Base-by-base conservation (phyloP, 768 basidiomycete species). In the Agrocybe pediades region DNA sequence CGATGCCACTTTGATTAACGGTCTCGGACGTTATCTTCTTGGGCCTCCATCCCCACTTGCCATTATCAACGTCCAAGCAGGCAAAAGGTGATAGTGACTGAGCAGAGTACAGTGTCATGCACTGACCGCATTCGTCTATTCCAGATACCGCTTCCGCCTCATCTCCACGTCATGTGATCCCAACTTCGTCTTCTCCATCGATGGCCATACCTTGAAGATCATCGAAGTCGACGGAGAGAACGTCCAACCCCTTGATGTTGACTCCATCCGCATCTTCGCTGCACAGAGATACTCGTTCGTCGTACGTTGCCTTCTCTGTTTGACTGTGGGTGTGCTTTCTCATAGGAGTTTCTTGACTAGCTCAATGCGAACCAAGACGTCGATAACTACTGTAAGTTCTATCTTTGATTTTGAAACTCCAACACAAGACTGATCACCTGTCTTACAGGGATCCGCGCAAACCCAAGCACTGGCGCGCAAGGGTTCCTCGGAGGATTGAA, bases 71-170 rank as follows among this genome's bases (percentile, higher is more conserved):
- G 78, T 84, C 27, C 42, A 58, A 7, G 49, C 46, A 0, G 73
- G 73, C 16, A 47, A 9, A 17, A 30, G 21, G 25, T 26, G n/a
- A 26, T 21, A 6, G 27, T 29, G 23, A 30, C 29, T n/a, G n/a
- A n/a, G n/a, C n/a, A n/a, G n/a, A n/a, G n/a, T n/a, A n/a, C n/a
- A n/a, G n/a, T 6, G 3, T 24, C 4, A 7, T 6, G 13, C 6
- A 44, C 25, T 21, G 6, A 17, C 21, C 42, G 6, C 20, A 3
- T 13, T 7, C 8, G 5, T 24, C n/a, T 19, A 19, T 8, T 63
- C 66, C 44, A 68, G 81, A 19, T 84, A 84, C 57, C 77, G 84
- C 20, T 78, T 84, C 65, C 77, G 82, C 3, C 30, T 85, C 1
- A 56, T 84, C 46, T 67, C 58, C 50, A 74, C n/a, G n/a, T n/a